Evolutionary conservation across 352 stramenopile species (phyloP), one percentile per base, ranked within the genome.

Genomic region (Pilasporangium apinafurcum): DNA sequence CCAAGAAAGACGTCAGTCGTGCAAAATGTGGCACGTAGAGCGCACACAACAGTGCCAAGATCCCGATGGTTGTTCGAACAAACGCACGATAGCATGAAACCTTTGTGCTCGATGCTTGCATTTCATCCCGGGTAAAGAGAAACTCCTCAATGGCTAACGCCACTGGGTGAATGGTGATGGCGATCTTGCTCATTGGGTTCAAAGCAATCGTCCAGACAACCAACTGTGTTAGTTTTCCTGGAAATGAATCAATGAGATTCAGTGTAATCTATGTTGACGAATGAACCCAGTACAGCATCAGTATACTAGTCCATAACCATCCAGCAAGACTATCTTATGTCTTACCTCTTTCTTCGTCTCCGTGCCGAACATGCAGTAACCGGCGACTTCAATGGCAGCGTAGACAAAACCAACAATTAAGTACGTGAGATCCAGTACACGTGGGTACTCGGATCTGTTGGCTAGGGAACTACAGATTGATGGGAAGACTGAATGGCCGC

Each of bases 121-220:
- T 76, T 39, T 74, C 53, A 7, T 57, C 21, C 3, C 57, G 61
- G 4, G 70, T 74, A 9, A 91, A 59, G 34, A 88, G 20, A 7
- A 89, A 66, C 57, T 94, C 77, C 25, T 92, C 80, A 34, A 92
- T 44, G 17, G 75, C 67, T 13, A 90, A 51, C 17, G 79, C 82
- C 37, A 95, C 65, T 10, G 83, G 83, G 41, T 92, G 76, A 17
- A 93, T 57, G 30, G 78, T 88, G 53, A 95, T 84, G 12, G 80
- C 77, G 46, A 95, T 89, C 59, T 95, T 95, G 50, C 74, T 92
- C 73, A 88, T 85, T 24, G 83, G 83, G 51, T 92, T 95, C 21
- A 95, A 60, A 39, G 75, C 83, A 49, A 95, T 87, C 34, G 67
- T 83, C 78, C 77, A 90, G 21, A 92, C 57, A 14, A 91, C 72